Evolutionary conservation across 306 rosid species (phyloP).

Genomic region (Ceratonia siliqua): DNA sequence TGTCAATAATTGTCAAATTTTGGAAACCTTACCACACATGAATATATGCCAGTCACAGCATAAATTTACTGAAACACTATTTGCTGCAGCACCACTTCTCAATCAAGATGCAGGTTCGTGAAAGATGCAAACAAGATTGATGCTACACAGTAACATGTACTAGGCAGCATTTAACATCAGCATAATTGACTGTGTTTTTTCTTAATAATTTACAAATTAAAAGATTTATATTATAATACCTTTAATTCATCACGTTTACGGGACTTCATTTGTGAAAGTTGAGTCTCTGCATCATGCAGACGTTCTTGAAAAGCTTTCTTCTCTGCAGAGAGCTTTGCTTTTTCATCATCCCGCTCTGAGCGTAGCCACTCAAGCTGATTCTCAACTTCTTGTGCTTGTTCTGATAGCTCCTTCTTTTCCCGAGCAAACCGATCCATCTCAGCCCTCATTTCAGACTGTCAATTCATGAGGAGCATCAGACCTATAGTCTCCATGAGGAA

Average conservation of each 20-base stretch:
- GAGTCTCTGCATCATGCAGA: conserved; percentile 90
- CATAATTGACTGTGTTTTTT: conserved; percentile 5
- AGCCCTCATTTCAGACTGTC: conserved; percentile 90
- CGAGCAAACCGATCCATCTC: conserved; percentile 82
- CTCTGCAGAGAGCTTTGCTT: conserved; percentile 67
- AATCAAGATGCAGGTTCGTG: conserved; percentile 7
- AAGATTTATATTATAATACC: conserved; percentile 45
- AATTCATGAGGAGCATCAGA: conserved; percentile 50
- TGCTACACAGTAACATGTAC: not conserved
- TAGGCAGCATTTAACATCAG: conserved; percentile 17
- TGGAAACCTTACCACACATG: not conserved
- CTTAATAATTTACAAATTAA: conserved; percentile 11
- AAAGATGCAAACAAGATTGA: conserved; percentile 17
- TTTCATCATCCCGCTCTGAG: conserved; percentile 93
- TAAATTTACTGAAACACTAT: not conserved
- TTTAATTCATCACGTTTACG: conserved; percentile 95
- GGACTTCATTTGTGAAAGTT: conserved; percentile 81
- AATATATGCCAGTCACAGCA: conserved; percentile 19
- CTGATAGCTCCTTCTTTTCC: conserved; percentile 85
- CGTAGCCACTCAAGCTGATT: conserved; percentile 99
- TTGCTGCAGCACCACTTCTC: not conserved
- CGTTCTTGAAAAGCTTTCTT: conserved; percentile 91
- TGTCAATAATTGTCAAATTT: not conserved
- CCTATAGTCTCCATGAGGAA: conserved; percentile 44
- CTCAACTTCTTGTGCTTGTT: conserved; percentile 77